Evolutionary conservation across 2,329 filamentous ascomycete species (phyloP), one percentile per base, ranked within the genome.

Genomic region (Fusarium anguioides): DNA sequence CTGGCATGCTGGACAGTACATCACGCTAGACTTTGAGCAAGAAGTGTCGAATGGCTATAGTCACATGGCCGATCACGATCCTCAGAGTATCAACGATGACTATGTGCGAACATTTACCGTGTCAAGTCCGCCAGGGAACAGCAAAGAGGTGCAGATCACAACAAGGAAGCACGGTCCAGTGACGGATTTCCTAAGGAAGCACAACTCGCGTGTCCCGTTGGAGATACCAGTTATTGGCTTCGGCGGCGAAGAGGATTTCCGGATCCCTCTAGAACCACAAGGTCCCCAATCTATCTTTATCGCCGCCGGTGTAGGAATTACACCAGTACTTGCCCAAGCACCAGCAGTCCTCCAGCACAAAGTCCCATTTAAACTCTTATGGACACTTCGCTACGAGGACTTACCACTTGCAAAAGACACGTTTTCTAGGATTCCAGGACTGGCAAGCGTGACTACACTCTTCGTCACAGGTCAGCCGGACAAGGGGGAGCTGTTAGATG

Each of bases 11-110:
- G 93, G 93, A 0, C 92, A 96, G 73, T 92, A 96, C 77, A 86
- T 92, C 18, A 93, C 91, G 2, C 77, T 97, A 4, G 89, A 91
- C 61, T 94, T 96, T 72, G 81, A 84, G 14, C 76, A 82, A 0
- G 89, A 94, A 70, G 80, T 97, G 3, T 87, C 91, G 65, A 76
- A 83, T 12, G 93, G 93, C 1, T 97, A 93, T 76, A 87, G 84
- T 46, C 94, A 97, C 75, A 97, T 97, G 93, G 83, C 88, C 4
- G 89, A 96, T 65, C 87, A 91, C 57, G 92, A 96, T 68, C 93
- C 93, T 7, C 84, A 84, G 66, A 91, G 88, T 69, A 76, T 97
- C 17, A 97, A 97, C 71, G 93, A 97, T 74, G 93, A 97, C 74
- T 94, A 88, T 64, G 82, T 96, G 6, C 83, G 93, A 26, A 96